These are phyloP conservation scores for Globisporangium sylvaticum DNA, from an alignment of 352 stramenopile genomes.

Conservation along the genomic window DNA sequence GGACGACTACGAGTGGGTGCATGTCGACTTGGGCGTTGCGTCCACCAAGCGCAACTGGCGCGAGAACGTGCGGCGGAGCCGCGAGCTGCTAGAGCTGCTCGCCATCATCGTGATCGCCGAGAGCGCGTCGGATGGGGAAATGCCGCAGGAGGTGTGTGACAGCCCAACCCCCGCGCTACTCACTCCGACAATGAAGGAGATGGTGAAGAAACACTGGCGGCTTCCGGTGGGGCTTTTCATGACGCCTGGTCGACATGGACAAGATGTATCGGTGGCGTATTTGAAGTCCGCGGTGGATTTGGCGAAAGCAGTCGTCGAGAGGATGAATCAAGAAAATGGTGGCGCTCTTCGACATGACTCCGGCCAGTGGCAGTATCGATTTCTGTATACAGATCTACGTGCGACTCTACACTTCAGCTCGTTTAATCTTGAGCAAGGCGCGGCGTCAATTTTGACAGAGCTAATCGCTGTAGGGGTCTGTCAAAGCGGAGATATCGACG, in stretches of 20 bases:
- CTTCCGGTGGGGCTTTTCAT: neutral
- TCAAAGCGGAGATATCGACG: neutral
- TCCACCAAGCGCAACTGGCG: neutral
- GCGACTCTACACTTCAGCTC: neutral
- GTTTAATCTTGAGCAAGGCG: neutral
- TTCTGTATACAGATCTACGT: neutral
- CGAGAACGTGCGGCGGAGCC: neutral
- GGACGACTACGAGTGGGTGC: neutral
- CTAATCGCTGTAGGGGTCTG: neutral
- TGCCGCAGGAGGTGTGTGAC: neutral
- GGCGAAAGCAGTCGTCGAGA: neutral
- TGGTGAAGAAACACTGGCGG: neutral
- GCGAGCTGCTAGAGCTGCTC: neutral
- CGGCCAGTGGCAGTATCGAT: neutral
- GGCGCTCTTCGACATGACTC: no score
- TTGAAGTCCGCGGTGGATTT: neutral
- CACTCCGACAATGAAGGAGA: neutral
- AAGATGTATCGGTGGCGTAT: neutral
- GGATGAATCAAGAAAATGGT: neutral
- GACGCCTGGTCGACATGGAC: neutral
- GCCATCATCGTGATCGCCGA: neutral
- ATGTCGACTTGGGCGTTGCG: no score
- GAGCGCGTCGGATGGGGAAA: neutral
- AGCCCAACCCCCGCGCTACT: neutral
- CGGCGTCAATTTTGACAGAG: neutral